These are phyloP conservation scores for Dalbergia cochinchinensis DNA, from an alignment of 306 rosid genomes.

Conservation along the genomic window DNA sequence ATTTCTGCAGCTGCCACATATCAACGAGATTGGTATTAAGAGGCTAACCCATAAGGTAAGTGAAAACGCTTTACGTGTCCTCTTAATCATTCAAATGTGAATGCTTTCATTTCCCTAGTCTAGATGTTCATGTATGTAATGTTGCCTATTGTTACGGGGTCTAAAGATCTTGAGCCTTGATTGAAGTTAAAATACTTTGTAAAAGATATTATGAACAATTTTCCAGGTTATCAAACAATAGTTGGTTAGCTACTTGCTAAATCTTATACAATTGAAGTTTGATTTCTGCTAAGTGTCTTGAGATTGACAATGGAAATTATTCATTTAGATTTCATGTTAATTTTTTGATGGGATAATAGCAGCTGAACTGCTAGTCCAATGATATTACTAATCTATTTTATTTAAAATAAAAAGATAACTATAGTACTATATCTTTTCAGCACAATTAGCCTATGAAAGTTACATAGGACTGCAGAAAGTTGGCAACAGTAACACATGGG, in stretches of 20 bases:
- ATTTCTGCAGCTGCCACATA: slow-evolving; percentile 95
- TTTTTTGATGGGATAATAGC: slow-evolving; percentile 26
- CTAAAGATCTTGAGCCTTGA: slow-evolving; percentile 17
- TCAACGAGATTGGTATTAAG: slow-evolving; percentile 79
- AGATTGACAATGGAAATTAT: slow-evolving; percentile 33
- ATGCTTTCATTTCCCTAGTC: slow-evolving; percentile 36
- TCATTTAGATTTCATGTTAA: slow-evolving; percentile 25
- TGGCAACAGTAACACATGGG: no score
- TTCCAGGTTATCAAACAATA: neutral
- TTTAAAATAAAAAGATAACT: neutral
- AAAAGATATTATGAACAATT: neutral
- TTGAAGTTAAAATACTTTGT: slow-evolving; percentile 1
- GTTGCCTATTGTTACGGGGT: slow-evolving; percentile 25
- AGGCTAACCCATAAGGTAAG: slow-evolving; percentile 94
- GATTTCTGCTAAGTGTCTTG: slow-evolving; percentile 38
- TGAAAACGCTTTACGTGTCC: slow-evolving; percentile 12
- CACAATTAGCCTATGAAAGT: neutral
- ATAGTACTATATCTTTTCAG: slow-evolving; percentile 14
- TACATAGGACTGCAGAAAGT: neutral
- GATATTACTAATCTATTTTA: neutral
- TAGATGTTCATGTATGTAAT: slow-evolving; percentile 1
- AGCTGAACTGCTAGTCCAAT: slow-evolving; percentile 15
- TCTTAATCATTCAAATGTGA: slow-evolving; percentile 12
- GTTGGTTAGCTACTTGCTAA: neutral
- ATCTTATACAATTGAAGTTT: slow-evolving; percentile 31